Percentiles rank a stretch among this genome's conserved stretches.
phyloP scores from a whole-genome alignment of 1,139 yeast genomes.

The Yamadazyma dendronema region DNA sequence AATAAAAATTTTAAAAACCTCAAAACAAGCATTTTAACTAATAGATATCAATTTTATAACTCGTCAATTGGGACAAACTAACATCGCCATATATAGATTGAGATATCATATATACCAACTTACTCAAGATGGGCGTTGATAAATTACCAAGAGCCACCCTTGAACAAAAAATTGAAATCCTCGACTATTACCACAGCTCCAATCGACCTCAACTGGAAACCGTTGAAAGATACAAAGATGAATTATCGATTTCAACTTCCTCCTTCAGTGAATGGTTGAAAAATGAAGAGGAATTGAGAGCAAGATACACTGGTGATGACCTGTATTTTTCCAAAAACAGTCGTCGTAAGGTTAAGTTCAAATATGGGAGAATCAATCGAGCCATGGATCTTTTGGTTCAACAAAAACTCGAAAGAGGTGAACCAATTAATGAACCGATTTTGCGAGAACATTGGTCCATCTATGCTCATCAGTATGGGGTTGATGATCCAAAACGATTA shows the following conservation, averaged over 20 bases:
- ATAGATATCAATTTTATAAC: no score
- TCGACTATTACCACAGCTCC: constrained; percentile 49
- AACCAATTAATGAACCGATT: constrained; percentile 54
- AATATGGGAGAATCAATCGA: constrained; percentile 54
- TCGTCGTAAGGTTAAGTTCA: constrained; percentile 49
- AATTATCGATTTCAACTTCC: constrained; percentile 54
- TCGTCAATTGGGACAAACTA: no score
- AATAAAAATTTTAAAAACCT: constrained; percentile 5
- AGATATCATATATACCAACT: not conserved
- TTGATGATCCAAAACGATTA: constrained; percentile 57
- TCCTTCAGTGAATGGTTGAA: constrained; percentile 62
- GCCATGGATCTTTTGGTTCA: constrained; percentile 58
- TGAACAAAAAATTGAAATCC: constrained; percentile 55
- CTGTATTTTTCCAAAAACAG: constrained; percentile 37
- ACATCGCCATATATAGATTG: not conserved
- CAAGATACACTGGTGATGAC: constrained; percentile 39
- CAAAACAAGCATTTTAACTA: constrained; percentile 1
- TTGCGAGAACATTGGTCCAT: constrained; percentile 56
- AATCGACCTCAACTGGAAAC: constrained; percentile 57
- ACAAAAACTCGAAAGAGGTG: constrained; percentile 39
- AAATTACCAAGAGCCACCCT: constrained; percentile 56
- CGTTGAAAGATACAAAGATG: constrained; percentile 49
- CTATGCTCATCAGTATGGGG: constrained; percentile 56
- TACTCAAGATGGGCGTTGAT: constrained; percentile 21
- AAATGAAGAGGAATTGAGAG: constrained; percentile 48